A percentile compares a stretch with the other conserved stretches of the same genome.
These are phyloP conservation scores for Blastobotrys muscicola DNA, from an alignment of 805 yeast species.

Conservation along the genomic window DNA sequence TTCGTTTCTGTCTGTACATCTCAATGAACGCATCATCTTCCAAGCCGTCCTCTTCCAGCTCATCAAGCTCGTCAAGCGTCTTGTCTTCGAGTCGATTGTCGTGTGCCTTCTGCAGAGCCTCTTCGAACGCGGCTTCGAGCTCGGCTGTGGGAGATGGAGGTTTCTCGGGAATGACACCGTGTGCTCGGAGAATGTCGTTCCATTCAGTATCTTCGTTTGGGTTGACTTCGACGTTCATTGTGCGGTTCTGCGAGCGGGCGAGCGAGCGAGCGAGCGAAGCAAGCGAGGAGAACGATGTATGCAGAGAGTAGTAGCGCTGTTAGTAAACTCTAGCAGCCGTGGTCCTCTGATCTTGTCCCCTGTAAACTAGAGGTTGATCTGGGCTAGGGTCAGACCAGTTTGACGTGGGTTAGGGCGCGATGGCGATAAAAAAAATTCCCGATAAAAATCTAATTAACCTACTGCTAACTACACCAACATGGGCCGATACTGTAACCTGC, in stretches of 20 bases:
- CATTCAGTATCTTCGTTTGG: constrained; percentile 97
- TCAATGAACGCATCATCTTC: constrained; percentile 71
- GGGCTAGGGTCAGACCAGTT: no score
- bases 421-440: no score
- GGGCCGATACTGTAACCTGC: constrained; percentile 82
- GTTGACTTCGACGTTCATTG: constrained; percentile 64
- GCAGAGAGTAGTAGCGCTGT: no score
- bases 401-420: no score
- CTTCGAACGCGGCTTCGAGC: constrained; percentile 79
- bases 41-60: constrained; percentile 83
- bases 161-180: constrained; percentile 87
- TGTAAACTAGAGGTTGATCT: no score
- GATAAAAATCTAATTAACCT: no score
- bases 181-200: constrained; percentile 87
- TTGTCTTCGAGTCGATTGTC: constrained; percentile 73
- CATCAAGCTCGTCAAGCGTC: constrained; percentile 75
- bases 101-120: constrained; percentile 69
- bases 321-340: no score
- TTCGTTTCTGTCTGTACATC: constrained; percentile 63
- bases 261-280: background rate
- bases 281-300: background rate
- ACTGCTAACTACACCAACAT: constrained; percentile 27
- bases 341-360: no score
- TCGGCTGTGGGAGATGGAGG: constrained; percentile 83
- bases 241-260: background rate